Evolutionary conservation across 2,329 filamentous ascomycete genomes (phyloP).

Genomic region (Exophiala xenobiotica): DNA sequence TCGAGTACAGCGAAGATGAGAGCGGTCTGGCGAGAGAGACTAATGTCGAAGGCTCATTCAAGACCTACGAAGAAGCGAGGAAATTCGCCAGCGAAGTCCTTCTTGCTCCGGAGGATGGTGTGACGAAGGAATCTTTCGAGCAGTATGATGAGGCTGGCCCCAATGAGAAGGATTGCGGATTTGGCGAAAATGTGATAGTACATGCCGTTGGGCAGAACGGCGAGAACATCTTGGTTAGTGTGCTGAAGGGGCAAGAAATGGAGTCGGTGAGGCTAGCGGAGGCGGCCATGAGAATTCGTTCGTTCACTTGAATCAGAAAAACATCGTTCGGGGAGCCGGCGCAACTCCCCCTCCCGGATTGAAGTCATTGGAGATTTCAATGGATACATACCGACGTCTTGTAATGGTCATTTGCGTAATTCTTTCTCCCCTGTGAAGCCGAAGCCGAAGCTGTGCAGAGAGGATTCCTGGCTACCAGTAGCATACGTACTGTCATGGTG

Average conservation of each 20-base stretch:
- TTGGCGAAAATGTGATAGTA: slow-evolving; percentile 36
- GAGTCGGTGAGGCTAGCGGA: slow-evolving; percentile 31
- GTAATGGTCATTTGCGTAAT: too few species aligned
- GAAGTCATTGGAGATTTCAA: not conserved
- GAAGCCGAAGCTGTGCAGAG: too few species aligned
- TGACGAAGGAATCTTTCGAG: slow-evolving; percentile 32
- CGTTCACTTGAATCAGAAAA: slow-evolving; percentile 13
- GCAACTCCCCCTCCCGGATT: not conserved
- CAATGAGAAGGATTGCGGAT: slow-evolving; percentile 33
- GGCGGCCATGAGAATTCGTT: slow-evolving; percentile 22
- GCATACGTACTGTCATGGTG: too few species aligned
- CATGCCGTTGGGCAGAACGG: slow-evolving; percentile 32
- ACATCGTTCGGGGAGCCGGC: not conserved
- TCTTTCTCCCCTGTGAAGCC: too few species aligned
- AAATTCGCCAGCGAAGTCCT: slow-evolving; percentile 29
- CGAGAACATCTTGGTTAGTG: slow-evolving; percentile 33
- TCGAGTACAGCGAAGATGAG: slow-evolving; percentile 29
- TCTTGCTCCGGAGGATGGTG: slow-evolving; percentile 24
- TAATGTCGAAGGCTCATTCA: slow-evolving; percentile 31
- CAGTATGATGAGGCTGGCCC: slow-evolving; percentile 32
- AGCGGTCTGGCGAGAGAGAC: slow-evolving; percentile 27
- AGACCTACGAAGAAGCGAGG: slow-evolving; percentile 31
- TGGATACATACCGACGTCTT: too few species aligned
- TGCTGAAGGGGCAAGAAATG: slow-evolving; percentile 33
- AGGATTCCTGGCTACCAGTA: too few species aligned